Evolutionary conservation across 139 green algal species (phyloP), one percentile per base, ranked within the genome.

Genomic region (Pleodorina starrii): DNA sequence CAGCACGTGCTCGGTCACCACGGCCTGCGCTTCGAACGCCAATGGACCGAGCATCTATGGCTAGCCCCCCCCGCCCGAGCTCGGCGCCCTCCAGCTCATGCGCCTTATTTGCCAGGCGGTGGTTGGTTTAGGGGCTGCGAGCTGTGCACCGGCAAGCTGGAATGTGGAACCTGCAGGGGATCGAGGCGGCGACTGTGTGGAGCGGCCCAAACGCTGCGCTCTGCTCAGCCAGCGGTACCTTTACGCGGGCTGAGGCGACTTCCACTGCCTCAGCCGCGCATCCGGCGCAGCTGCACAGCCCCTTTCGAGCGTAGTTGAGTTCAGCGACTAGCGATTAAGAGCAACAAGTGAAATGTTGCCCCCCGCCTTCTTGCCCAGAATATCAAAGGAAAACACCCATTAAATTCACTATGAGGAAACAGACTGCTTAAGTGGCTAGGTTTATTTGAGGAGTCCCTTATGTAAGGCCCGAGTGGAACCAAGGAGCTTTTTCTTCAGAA

Each of bases 1-100:
- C 32, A 84, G 48, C 25, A 84, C 48, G 76, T 84, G 74, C 42
- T 82, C 74, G 43, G 74, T 51, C 44, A 82, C 74, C 44, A 82
- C 44, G 74, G 44, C 72, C 43, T 57, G 72, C 57, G 72, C 57
- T 16, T 80, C 72, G 35, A 80, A 80, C 10, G 42, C 72, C 72
- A 38, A 80, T 59, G 72, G 72, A 14, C 72, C 72, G 40, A 80
- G 57, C 72, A 80, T 80, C 40, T 38, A 32, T 32, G 46, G 46
- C 11, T 36, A 46, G 36, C 69, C 72, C 40, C 72, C 40, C 19
- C 72, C 72, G 19, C 72, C 72, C 72, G 69, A 77, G 72, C 72
- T 80, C 7, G 42, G 14, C 72, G 40, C 72, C 40, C 40, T 80
- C 72, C 72, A 54, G 72, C 6, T 59, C 72, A 80, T 80, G 72